phyloP scores from a whole-genome alignment of 2,329 filamentous ascomycete species.

The Botrytis deweyae region DNA sequence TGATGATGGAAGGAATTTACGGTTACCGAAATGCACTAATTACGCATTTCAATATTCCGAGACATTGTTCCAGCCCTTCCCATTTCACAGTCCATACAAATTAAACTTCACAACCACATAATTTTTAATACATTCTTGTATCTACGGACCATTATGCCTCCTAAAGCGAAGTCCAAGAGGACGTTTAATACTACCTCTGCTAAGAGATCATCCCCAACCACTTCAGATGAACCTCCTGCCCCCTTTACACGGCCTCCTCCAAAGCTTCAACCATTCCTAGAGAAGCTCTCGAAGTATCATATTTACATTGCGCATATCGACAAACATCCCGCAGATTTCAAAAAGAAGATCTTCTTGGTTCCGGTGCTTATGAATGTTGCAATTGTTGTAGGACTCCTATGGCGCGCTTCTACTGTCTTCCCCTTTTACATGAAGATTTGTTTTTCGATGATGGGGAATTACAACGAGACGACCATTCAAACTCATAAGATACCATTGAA shows the following conservation, averaged over 20 bases:
- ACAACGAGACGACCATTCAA: conserved; percentile 65
- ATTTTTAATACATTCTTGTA: conserved; percentile 3
- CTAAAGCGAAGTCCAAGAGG: conserved; percentile 37
- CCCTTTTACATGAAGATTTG: conserved; percentile 63
- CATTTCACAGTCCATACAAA: not conserved
- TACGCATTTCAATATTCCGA: not conserved
- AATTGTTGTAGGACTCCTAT: conserved; percentile 63
- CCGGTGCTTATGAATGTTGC: conserved; percentile 73
- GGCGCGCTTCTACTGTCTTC: conserved; percentile 66
- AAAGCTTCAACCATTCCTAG: conserved; percentile 63
- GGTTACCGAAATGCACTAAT: conserved; percentile 20
- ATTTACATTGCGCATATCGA: conserved; percentile 88
- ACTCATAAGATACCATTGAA: conserved; percentile 55
- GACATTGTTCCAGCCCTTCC: not conserved
- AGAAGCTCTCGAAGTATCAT: conserved; percentile 63
- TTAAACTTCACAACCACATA: not conserved
- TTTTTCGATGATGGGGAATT: conserved; percentile 35
- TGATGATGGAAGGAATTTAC: conserved; percentile 24
- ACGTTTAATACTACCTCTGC: conserved; percentile 30
- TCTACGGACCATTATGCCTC: conserved; percentile 34
- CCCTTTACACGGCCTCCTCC: conserved; percentile 69
- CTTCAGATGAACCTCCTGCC: conserved; percentile 46
- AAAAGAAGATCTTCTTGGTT: conserved; percentile 79
- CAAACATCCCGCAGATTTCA: conserved; percentile 64
- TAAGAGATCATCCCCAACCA: conserved; percentile 23